A percentile compares a stretch with the other conserved stretches of the same genome.
Evolutionary conservation across 1,284 basidiomycete genomes (phyloP).

Genomic region (Boletus albobrunnescens): DNA sequence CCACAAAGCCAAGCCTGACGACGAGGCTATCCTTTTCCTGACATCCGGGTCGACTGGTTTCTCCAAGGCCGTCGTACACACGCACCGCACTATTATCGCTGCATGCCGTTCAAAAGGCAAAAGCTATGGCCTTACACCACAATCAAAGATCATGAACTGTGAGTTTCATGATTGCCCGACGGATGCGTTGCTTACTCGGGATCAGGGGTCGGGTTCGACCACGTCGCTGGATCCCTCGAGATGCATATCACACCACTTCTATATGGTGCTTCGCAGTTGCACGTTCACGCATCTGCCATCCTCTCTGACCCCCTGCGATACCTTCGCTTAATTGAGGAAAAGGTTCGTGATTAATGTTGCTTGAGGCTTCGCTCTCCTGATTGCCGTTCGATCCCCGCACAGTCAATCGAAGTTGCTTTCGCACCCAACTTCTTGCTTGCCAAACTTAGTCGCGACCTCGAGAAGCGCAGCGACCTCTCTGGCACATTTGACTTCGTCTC

Average conservation of each 20-base stretch:
- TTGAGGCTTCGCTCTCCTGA: neutral
- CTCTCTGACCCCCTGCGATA: conserved; percentile 27
- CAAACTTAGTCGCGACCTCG: conserved; percentile 36
- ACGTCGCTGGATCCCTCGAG: conserved; percentile 36
- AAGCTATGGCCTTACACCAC: conserved; percentile 24
- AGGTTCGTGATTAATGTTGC: conserved; percentile 11
- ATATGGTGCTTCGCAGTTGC: conserved; percentile 31
- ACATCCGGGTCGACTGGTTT: conserved; percentile 30
- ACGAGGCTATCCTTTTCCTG: conserved; percentile 28
- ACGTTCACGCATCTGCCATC: conserved; percentile 33
- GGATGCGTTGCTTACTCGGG: conserved; percentile 5
- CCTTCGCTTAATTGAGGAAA: conserved; percentile 29
- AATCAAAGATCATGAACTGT: conserved; percentile 32
- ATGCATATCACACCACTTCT: conserved; percentile 30
- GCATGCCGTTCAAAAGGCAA: conserved; percentile 27
- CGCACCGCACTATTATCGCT: conserved; percentile 23
- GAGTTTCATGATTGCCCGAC: neutral
- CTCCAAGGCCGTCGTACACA: conserved; percentile 29
- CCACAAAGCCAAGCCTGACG: conserved; percentile 21
- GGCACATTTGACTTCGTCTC: conserved; percentile 24
- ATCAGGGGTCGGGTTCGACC: conserved; percentile 37
- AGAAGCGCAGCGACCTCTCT: conserved; percentile 21
- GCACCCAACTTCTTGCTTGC: conserved; percentile 45
- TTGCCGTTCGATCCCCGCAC: neutral
- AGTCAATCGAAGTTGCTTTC: conserved; percentile 35